Conservation (phyloP, 164 flowering plant species). For the Nymphaea colorata region DNA sequence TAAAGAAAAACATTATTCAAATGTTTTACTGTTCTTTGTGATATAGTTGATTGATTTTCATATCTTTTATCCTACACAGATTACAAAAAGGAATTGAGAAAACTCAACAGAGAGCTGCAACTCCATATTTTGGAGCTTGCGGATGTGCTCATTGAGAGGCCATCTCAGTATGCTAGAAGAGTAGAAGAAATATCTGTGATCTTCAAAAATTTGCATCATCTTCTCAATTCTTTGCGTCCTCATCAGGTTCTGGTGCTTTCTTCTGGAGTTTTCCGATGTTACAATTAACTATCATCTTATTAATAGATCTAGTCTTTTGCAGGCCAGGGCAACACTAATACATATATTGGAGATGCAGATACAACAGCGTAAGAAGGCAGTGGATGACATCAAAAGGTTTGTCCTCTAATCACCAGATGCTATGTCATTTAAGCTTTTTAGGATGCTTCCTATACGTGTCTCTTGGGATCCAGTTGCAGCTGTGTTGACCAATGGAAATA, state of each 20-base stretch:
- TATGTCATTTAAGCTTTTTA: no score
- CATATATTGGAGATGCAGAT: constrained; percentile 83
- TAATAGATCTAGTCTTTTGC: background rate
- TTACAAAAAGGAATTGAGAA: constrained; percentile 71
- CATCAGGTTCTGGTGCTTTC: constrained; percentile 52
- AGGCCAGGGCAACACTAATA: constrained; percentile 86
- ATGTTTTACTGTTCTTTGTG: background rate
- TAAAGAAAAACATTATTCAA: background rate
- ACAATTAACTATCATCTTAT: background rate
- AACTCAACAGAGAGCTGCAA: constrained; percentile 80
- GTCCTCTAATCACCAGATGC: background rate
- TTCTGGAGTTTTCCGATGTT: background rate
- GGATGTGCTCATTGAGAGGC: constrained; percentile 89
- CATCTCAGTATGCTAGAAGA: constrained; percentile 90
- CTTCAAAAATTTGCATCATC: constrained; percentile 80
- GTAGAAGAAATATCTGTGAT: constrained; percentile 89
- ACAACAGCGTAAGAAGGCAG: constrained; percentile 77
- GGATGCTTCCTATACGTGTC: no score
- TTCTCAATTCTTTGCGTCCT: constrained; percentile 86
- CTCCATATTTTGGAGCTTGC: constrained; percentile 87
- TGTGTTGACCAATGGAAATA: no score
- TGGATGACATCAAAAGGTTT: constrained; percentile 88
- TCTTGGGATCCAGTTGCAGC: no score
- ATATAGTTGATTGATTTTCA: background rate
- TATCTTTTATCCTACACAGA: constrained; percentile 20